These are phyloP conservation scores for Starmerella sirachaensis DNA, from an alignment of 805 yeast genomes.

Conservation along the genomic window DNA sequence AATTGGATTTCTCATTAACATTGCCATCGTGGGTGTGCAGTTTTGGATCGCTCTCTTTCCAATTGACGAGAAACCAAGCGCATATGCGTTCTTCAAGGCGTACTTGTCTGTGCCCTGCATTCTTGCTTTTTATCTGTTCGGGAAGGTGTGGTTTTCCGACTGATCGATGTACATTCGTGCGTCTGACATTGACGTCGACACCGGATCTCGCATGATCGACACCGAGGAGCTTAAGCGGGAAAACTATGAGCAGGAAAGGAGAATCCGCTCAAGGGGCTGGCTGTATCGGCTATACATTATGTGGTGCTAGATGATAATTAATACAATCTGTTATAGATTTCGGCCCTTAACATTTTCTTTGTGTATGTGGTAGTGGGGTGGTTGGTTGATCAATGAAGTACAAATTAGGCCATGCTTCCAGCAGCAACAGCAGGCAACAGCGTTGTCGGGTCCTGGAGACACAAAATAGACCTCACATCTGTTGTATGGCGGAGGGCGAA, in stretches of 20 bases:
- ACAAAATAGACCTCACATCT: constrained; percentile 69
- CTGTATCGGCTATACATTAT: constrained; percentile 13
- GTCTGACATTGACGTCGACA: constrained; percentile 16
- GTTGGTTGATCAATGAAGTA: too few relatives aligned
- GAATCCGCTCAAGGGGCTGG: constrained; percentile 2
- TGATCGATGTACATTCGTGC: constrained; percentile 10
- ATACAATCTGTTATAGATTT: not conserved
- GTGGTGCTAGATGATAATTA: constrained; percentile 19
- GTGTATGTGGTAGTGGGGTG: too few relatives aligned
- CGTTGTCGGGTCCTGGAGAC: constrained; percentile 42
- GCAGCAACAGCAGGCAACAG: too few relatives aligned
- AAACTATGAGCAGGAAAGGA: constrained; percentile 14
- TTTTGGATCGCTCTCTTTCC: constrained; percentile 77
- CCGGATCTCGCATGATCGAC: constrained; percentile 18
- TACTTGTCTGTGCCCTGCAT: constrained; percentile 40
- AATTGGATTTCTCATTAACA: constrained; percentile 47
- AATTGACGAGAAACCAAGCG: constrained; percentile 32
- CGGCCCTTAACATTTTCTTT: not conserved
- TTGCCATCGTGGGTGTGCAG: constrained; percentile 56
- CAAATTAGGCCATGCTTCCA: too few relatives aligned
- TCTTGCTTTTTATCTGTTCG: constrained; percentile 20
- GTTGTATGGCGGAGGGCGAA: constrained; percentile 65
- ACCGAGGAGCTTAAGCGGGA: constrained; percentile 12
- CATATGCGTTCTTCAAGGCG: constrained; percentile 37
- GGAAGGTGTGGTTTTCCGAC: constrained; percentile 15